Evolutionary conservation across 2,329 filamentous ascomycete genomes (phyloP).

Genomic region (Calonectria montana): DNA sequence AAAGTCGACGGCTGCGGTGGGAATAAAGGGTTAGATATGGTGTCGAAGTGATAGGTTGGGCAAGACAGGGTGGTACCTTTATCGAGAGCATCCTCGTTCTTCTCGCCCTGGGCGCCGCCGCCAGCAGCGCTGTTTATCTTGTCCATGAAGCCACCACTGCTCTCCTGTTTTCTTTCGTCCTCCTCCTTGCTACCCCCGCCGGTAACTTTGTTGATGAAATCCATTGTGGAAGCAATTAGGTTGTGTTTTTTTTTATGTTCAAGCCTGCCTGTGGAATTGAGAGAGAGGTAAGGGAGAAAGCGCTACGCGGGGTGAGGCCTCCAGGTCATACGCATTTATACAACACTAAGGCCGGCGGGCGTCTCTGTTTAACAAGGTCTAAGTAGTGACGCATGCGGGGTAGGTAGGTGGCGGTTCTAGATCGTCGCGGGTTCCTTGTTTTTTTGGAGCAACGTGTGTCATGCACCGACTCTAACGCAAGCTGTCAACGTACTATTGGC

Average conservation of each 20-base stretch:
- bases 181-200: slow-evolving; percentile 49
- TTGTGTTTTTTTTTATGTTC: not conserved
- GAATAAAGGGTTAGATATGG: not conserved
- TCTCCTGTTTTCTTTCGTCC: slow-evolving; percentile 44
- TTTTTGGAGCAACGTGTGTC: not conserved
- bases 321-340: not conserved
- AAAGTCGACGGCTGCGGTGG: slow-evolving; percentile 73
- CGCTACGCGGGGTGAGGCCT: too few species aligned
- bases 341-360: not conserved
- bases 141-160: slow-evolving; percentile 69
- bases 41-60: not conserved
- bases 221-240: slow-evolving; percentile 53
- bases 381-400: not conserved
- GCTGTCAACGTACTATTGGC: not conserved
- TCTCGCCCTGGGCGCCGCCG: slow-evolving; percentile 79
- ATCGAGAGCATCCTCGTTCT: slow-evolving; percentile 85
- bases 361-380: not conserved
- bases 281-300: not conserved
- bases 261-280: not conserved
- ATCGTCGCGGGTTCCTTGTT: not conserved
- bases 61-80: slow-evolving; percentile 67
- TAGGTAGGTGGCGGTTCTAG: not conserved
- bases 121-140: slow-evolving; percentile 79
- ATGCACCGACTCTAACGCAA: not conserved
- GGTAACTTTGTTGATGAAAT: slow-evolving; percentile 65